phyloP scores from a whole-genome alignment of 129 eudicot genomes.

The Calendula officinalis region DNA sequence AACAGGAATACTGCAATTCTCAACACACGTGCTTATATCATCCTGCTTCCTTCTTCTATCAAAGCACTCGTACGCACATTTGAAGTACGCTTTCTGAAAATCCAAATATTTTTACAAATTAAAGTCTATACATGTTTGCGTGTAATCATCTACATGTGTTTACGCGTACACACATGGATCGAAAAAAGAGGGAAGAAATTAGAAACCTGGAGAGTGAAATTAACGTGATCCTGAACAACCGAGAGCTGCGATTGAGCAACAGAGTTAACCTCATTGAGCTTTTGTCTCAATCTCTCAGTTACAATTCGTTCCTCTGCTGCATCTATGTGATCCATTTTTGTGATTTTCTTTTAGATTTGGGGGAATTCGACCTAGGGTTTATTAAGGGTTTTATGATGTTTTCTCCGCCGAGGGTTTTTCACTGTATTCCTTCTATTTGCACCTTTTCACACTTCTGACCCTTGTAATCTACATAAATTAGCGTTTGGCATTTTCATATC shows the following conservation, averaged over 20 bases:
- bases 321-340: conserved; percentile 65
- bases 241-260: conserved; percentile 70
- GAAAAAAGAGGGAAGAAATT: not conserved
- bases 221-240: conserved; percentile 67
- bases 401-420: not conserved
- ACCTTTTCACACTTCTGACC: not conserved
- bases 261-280: conserved; percentile 67
- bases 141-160: not conserved
- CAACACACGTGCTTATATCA: conserved; percentile 69
- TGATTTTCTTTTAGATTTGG: not conserved
- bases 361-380: conserved; percentile 22
- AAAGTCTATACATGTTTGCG: not conserved
- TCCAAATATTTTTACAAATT: conserved; percentile 9
- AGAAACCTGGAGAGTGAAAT: conserved; percentile 86
- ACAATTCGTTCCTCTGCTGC: conserved; percentile 64
- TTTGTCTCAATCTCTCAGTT: conserved; percentile 63
- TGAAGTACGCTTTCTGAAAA: conserved; percentile 75
- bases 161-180: not conserved
- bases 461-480: not conserved
- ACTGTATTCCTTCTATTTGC: not conserved
- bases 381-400: conserved; percentile 19
- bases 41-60: conserved; percentile 69
- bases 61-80: conserved; percentile 87
- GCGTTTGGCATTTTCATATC: no score
- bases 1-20: conserved; percentile 82